A percentile compares a stretch with the other conserved stretches of the same genome.
Evolutionary conservation across 140 eudicot genomes (phyloP).

Genomic region (Bidens hawaiensis): DNA sequence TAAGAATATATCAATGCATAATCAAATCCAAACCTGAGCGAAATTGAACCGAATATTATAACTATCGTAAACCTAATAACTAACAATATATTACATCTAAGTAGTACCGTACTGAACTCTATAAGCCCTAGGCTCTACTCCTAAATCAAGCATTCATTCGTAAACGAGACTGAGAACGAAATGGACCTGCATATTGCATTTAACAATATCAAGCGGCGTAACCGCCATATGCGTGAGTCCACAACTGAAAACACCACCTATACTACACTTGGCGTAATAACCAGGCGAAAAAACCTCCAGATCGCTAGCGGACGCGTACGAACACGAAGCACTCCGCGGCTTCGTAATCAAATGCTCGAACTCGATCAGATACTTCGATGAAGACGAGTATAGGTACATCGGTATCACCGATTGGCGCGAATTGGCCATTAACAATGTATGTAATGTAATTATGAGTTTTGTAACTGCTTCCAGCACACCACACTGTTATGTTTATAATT

Average conservation of each 20-base stretch:
- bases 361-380: constrained; percentile 20
- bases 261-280: constrained; percentile 58
- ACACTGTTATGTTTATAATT: too few species aligned
- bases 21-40: too few species aligned
- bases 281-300: constrained; percentile 47
- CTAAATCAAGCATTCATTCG: not conserved
- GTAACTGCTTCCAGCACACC: too few species aligned
- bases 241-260: constrained; percentile 58
- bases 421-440: constrained; percentile 24
- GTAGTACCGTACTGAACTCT: not conserved
- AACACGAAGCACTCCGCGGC: not conserved
- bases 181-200: constrained; percentile 80
- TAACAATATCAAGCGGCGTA: constrained; percentile 83
- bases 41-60: too few species aligned
- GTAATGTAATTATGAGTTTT: not conserved
- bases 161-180: constrained; percentile 9
- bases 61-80: not conserved
- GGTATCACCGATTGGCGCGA: constrained; percentile 52
- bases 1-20: too few species aligned
- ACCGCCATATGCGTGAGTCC: constrained; percentile 80
- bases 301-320: constrained; percentile 44
- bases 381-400: constrained; percentile 53
- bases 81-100: not conserved
- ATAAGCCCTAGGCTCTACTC: constrained; percentile 7
- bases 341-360: constrained; percentile 20